These are phyloP conservation scores for Leccinum ochraceum DNA, from an alignment of 768 basidiomycete genomes.

Conservation along the genomic window DNA sequence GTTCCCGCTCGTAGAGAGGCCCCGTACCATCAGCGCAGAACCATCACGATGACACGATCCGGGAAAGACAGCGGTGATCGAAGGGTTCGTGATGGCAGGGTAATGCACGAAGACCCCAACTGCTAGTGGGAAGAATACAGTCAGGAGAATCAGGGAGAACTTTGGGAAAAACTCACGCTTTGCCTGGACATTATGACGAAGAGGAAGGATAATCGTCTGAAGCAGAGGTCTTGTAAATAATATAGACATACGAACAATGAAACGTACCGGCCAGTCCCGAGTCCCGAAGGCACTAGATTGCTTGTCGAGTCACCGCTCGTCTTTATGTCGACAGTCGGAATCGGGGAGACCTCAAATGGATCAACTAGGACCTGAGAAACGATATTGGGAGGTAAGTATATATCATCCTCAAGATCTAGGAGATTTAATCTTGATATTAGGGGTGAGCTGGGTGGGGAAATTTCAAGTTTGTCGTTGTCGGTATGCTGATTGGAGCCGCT, in stretches of 20 bases:
- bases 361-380: too few relatives aligned
- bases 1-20: too few relatives aligned
- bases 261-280: too few relatives aligned
- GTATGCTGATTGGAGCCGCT: slow-evolving; percentile 26
- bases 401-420: slow-evolving; percentile 34
- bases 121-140: slow-evolving; percentile 23
- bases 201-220: slow-evolving; percentile 64
- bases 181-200: slow-evolving; percentile 68
- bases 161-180: slow-evolving; percentile 48
- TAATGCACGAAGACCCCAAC: slow-evolving; percentile 65
- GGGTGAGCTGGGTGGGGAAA: slow-evolving; percentile 27
- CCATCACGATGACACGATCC: slow-evolving; percentile 50
- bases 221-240: slow-evolving; percentile 53
- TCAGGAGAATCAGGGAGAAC: slow-evolving; percentile 6
- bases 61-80: slow-evolving; percentile 28
- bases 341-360: too few relatives aligned
- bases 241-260: too few relatives aligned
- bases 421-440: slow-evolving; percentile 33
- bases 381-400: too few relatives aligned
- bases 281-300: too few relatives aligned
- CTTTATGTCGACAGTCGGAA: too few relatives aligned
- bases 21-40: too few relatives aligned
- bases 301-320: too few relatives aligned
- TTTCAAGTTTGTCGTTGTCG: slow-evolving; percentile 18
- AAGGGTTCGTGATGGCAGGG: slow-evolving; percentile 9